Conservation (phyloP, 768 basidiomycete species). For the Tylopilus sp. region DNA sequence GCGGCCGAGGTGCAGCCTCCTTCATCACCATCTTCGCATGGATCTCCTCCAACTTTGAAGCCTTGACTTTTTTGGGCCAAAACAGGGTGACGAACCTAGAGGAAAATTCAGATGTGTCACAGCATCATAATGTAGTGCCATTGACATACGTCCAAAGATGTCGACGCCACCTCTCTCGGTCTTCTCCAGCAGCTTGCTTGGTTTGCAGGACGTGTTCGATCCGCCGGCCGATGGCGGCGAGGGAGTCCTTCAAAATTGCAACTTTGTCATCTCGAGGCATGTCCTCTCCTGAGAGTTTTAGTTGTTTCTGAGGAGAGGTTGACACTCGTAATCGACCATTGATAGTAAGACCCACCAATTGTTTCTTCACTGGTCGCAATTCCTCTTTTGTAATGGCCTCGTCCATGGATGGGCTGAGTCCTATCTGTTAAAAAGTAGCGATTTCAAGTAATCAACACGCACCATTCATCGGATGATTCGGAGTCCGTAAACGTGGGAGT, state of each 20-base stretch:
- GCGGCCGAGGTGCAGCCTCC: conserved; percentile 64
- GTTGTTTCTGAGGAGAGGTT: conserved; percentile 68
- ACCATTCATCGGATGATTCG: conserved; percentile 90
- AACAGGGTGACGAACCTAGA: conserved; percentile 89
- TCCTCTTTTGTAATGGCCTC: conserved; percentile 91
- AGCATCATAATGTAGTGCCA: conserved; percentile 6
- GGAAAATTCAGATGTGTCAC: conserved; percentile 6
- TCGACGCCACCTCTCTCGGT: conserved; percentile 82
- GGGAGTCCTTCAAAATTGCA: conserved; percentile 90
- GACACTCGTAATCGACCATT: neutral
- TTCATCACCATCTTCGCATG: conserved; percentile 96
- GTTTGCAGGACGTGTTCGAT: conserved; percentile 80
- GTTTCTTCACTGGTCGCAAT: conserved; percentile 93
- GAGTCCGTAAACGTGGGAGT: conserved; percentile 97
- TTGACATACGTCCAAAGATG: conserved; percentile 95
- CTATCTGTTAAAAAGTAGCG: conserved; percentile 3
- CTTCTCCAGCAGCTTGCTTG: conserved; percentile 77
- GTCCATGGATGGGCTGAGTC: conserved; percentile 86
- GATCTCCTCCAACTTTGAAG: conserved; percentile 89
- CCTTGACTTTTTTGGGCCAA: conserved; percentile 97
- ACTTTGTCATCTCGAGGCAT: conserved; percentile 97
- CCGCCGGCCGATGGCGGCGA: conserved; percentile 88
- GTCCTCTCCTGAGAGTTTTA: conserved; percentile 90
- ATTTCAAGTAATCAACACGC: conserved; percentile 29
- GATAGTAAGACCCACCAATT: conserved; percentile 57